These are phyloP conservation scores for Wickerhamomyces subpelliculosus DNA, from an alignment of 805 yeast genomes.

Conservation along the genomic window DNA sequence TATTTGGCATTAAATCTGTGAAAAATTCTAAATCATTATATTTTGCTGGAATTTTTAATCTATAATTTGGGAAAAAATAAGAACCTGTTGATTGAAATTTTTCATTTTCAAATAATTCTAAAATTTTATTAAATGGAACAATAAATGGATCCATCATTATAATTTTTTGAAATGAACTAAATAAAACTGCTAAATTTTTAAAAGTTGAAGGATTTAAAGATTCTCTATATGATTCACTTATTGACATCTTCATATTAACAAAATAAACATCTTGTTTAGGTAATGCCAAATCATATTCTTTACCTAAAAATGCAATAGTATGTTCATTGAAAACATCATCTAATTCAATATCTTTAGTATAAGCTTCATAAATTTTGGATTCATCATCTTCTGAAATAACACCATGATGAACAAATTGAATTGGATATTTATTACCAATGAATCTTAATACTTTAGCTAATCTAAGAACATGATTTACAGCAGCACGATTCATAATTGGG, in stretches of 20 bases:
- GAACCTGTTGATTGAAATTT: conserved; percentile 29
- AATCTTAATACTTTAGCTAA: conserved; percentile 17
- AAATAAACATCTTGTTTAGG: conserved; percentile 25
- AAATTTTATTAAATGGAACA: conserved; percentile 33
- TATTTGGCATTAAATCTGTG: conserved; percentile 8
- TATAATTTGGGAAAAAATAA: conserved; percentile 36
- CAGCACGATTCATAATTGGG: conserved; percentile 6
- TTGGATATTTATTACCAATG: conserved; percentile 19
- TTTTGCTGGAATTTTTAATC: conserved; percentile 1
- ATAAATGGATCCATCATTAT: conserved; percentile 50
- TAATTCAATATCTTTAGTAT: conserved; percentile 5
- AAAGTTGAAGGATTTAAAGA: conserved; percentile 26
- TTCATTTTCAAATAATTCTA: conserved; percentile 26
- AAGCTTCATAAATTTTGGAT: conserved; percentile 5
- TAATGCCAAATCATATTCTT: conserved; percentile 8
- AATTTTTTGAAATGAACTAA: conserved; percentile 45
- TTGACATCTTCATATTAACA: conserved; percentile 14
- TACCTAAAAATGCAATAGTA: conserved; percentile 1
- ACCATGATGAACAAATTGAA: conserved; percentile 22
- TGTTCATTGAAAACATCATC: conserved; percentile 1
- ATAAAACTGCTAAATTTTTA: conserved; percentile 47
- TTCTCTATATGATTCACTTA: conserved; percentile 4
- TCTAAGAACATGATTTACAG: not conserved
- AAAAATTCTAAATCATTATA: conserved; percentile 3
- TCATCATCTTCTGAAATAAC: conserved; percentile 6